phyloP scores from a whole-genome alignment of 768 basidiomycete genomes.

The Gyrodon lividus region DNA sequence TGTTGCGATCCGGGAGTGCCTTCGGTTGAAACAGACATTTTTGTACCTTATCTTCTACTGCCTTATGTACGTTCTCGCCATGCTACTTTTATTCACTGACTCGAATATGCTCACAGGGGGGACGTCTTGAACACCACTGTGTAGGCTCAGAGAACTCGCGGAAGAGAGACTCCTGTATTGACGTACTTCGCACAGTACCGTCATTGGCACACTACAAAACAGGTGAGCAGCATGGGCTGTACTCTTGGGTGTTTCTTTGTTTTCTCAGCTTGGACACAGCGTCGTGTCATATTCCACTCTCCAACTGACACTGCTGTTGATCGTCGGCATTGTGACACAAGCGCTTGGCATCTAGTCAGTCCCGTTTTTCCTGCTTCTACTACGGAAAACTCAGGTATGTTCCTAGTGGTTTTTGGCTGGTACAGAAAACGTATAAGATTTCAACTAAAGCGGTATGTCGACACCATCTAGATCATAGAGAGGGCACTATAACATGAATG shows the following conservation, averaged over 20 bases:
- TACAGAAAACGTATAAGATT: slow-evolving; percentile 63
- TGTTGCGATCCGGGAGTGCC: slow-evolving; percentile 60
- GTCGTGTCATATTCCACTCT: slow-evolving; percentile 71
- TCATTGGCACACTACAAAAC: slow-evolving; percentile 70
- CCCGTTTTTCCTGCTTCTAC: not conserved
- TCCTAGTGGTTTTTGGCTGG: slow-evolving; percentile 60
- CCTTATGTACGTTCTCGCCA: slow-evolving; percentile 53
- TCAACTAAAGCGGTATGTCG: slow-evolving; percentile 53
- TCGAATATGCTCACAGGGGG: slow-evolving; percentile 43
- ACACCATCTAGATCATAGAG: not conserved
- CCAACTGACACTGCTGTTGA: slow-evolving; percentile 63
- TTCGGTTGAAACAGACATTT: slow-evolving; percentile 70
- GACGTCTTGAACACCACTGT: slow-evolving; percentile 76
- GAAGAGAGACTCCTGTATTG: not conserved
- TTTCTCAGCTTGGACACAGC: slow-evolving; percentile 31
- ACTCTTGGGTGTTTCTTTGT: too few relatives aligned
- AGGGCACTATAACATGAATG: not conserved
- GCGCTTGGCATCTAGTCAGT: slow-evolving; percentile 67
- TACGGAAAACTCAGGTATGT: not conserved
- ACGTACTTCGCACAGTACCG: slow-evolving; percentile 45
- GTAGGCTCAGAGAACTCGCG: slow-evolving; percentile 36
- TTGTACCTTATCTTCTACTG: slow-evolving; percentile 75
- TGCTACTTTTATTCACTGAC: not conserved
- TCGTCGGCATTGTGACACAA: slow-evolving; percentile 66
- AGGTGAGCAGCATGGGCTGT: slow-evolving; percentile 38